These are phyloP conservation scores for Candida peoriensis DNA, from an alignment of 805 yeast species.

Conservation along the genomic window DNA sequence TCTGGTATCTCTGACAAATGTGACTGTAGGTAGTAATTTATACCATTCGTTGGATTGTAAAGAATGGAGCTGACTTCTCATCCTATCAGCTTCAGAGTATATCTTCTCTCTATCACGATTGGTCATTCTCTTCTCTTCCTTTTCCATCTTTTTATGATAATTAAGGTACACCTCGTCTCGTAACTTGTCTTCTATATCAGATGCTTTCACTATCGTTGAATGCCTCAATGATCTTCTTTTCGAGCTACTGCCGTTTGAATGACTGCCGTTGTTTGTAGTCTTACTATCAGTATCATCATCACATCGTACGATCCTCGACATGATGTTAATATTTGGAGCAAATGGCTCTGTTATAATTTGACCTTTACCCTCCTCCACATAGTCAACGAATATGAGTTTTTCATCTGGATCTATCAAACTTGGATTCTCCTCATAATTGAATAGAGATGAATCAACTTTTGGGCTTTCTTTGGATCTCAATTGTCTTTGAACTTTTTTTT, in stretches of 20 bases:
- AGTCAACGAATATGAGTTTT: conserved; percentile 6
- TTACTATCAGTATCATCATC: neutral
- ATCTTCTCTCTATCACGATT: conserved; percentile 49
- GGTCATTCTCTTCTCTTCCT: conserved; percentile 55
- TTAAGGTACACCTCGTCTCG: conserved; percentile 34
- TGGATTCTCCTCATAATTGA: conserved; percentile 23
- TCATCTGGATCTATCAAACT: conserved; percentile 12
- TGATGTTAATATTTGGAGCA: conserved; percentile 1
- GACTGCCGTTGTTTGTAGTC: too few relatives aligned
- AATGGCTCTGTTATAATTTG: conserved; percentile 3
- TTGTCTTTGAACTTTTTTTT: conserved; percentile 7
- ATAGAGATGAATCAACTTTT: conserved; percentile 18
- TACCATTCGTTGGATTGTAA: conserved; percentile 44
- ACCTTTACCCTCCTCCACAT: conserved; percentile 1
- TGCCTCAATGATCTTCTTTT: conserved; percentile 10
- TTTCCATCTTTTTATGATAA: conserved; percentile 56
- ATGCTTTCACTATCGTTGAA: conserved; percentile 11
- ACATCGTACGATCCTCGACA: conserved; percentile 5
- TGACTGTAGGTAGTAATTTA: conserved; percentile 38
- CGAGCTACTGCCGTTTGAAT: neutral
- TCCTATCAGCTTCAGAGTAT: conserved; percentile 48
- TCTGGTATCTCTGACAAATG: conserved; percentile 41
- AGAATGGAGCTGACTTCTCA: conserved; percentile 35
- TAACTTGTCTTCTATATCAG: conserved; percentile 36
- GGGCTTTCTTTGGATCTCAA: conserved; percentile 17